These are phyloP conservation scores for Fusarium zealandicum DNA, from an alignment of 2,329 filamentous ascomycete genomes.

Conservation along the genomic window DNA sequence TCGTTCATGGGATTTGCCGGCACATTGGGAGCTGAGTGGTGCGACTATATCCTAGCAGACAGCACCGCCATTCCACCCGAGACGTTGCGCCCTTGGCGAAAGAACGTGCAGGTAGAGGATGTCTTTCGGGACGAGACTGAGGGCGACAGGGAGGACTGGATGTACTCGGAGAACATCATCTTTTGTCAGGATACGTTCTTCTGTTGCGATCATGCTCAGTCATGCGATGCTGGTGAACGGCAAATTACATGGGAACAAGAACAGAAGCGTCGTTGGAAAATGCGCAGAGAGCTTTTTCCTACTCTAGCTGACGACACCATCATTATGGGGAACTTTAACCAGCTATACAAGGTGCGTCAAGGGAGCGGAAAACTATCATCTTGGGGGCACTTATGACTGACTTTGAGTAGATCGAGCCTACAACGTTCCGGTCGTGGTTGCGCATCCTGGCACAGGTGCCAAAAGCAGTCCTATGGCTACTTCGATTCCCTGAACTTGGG, in stretches of 20 bases:
- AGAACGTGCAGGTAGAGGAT: slow-evolving; percentile 78
- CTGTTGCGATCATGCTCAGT: slow-evolving; percentile 96
- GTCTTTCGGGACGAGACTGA: slow-evolving; percentile 71
- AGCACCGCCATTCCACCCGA: slow-evolving; percentile 82
- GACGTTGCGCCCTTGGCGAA: slow-evolving; percentile 80
- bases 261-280: slow-evolving; percentile 81
- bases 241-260: slow-evolving; percentile 83
- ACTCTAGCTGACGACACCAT: slow-evolving; percentile 80
- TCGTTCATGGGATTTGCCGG: slow-evolving; percentile 99
- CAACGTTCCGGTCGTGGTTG: slow-evolving; percentile 94
- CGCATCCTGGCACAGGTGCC: slow-evolving; percentile 86
- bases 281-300: slow-evolving; percentile 93
- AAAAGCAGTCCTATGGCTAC: slow-evolving; percentile 90
- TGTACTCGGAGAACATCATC: slow-evolving; percentile 96
- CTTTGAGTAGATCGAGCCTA: slow-evolving; percentile 82
- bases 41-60: slow-evolving; percentile 94
- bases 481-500: slow-evolving; percentile 94
- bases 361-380: not conserved
- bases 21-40: slow-evolving; percentile 96
- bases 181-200: slow-evolving; percentile 97
- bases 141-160: slow-evolving; percentile 78
- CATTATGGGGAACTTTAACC: slow-evolving; percentile 97
- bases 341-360: slow-evolving; percentile 86
- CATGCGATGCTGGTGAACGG: slow-evolving; percentile 74
- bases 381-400: slow-evolving; percentile 4